Percentiles rank a stretch among this genome's conserved stretches.
Conservation (phyloP, 2,329 filamentous ascomycete species). For the Cercospora sp. region DNA sequence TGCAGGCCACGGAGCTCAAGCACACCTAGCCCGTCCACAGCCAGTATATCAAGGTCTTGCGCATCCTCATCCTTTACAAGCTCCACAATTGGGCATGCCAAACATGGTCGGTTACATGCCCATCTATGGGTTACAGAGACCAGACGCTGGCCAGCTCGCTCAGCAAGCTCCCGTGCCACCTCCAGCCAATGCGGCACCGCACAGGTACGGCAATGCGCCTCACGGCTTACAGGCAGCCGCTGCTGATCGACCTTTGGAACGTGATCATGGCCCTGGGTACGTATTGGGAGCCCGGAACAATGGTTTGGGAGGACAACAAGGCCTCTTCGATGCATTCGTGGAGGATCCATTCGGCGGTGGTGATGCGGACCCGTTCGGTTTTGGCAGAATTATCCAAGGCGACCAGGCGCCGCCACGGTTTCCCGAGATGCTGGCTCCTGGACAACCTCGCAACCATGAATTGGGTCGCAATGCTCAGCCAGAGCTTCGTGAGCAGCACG, state of each 20-base stretch:
- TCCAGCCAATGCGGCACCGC: background rate
- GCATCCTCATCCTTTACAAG: slow-evolving; percentile 12
- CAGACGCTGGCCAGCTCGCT: background rate
- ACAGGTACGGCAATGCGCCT: background rate
- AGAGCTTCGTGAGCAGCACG: background rate
- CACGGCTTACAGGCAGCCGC: background rate
- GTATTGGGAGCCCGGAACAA: slow-evolving; percentile 16
- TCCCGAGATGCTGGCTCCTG: slow-evolving; percentile 13
- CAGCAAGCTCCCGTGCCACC: background rate
- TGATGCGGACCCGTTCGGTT: slow-evolving; percentile 17
- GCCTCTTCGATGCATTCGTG: slow-evolving; percentile 16
- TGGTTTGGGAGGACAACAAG: slow-evolving; percentile 12
- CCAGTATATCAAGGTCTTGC: slow-evolving; percentile 14
- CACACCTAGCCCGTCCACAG: slow-evolving; percentile 15
- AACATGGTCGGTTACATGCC: slow-evolving; percentile 11
- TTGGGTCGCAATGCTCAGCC: slow-evolving; percentile 5
- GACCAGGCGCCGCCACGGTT: slow-evolving; percentile 9
- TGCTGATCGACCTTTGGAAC: background rate
- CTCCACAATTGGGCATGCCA: background rate
- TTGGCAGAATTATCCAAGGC: slow-evolving; percentile 3
- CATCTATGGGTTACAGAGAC: background rate
- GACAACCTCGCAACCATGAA: slow-evolving; percentile 10
- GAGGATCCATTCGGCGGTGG: slow-evolving; percentile 22
- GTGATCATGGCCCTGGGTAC: slow-evolving; percentile 7
- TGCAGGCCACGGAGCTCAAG: slow-evolving; percentile 13